A percentile compares a stretch with the other conserved stretches of the same genome.
Evolutionary conservation across 345 rosid species (phyloP).

Genomic region (Eutrema japonicum): DNA sequence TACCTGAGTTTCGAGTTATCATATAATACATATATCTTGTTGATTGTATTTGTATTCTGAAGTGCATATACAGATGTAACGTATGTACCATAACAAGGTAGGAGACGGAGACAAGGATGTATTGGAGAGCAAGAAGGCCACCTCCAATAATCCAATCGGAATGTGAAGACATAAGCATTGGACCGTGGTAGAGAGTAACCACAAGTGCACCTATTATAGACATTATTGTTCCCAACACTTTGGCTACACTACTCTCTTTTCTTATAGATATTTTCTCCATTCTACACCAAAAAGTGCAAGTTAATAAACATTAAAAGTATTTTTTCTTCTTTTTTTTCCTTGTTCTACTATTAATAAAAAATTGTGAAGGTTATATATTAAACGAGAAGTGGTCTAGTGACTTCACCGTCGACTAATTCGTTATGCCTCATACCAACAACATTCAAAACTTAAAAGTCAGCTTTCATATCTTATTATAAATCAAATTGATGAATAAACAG

Average conservation of each 20-base stretch:
- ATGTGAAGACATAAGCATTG: constrained; percentile 30
- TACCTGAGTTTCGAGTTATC: constrained; percentile 9
- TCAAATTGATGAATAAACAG: too few relatives aligned
- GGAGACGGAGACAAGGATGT: constrained; percentile 41
- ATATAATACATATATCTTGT: neutral
- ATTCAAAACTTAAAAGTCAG: too few relatives aligned
- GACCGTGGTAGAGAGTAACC: constrained; percentile 58
- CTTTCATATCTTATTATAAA: too few relatives aligned
- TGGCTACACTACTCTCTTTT: constrained; percentile 49
- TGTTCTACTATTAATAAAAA: neutral
- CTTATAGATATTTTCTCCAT: constrained; percentile 50
- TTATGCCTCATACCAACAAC: neutral
- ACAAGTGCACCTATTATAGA: constrained; percentile 51
- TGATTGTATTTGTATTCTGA: neutral
- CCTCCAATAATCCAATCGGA: constrained; percentile 56
- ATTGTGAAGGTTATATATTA: neutral
- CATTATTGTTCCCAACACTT: constrained; percentile 48
- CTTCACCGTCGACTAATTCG: neutral
- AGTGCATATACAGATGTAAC: neutral
- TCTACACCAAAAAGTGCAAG: constrained; percentile 25
- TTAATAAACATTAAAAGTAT: neutral
- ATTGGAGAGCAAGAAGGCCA: constrained; percentile 43
- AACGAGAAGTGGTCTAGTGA: neutral
- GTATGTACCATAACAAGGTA: constrained; percentile 51
- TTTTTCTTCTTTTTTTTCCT: neutral